phyloP scores from a whole-genome alignment of 2,329 filamentous ascomycete species.

The Aspergillus puulaauensis region DNA sequence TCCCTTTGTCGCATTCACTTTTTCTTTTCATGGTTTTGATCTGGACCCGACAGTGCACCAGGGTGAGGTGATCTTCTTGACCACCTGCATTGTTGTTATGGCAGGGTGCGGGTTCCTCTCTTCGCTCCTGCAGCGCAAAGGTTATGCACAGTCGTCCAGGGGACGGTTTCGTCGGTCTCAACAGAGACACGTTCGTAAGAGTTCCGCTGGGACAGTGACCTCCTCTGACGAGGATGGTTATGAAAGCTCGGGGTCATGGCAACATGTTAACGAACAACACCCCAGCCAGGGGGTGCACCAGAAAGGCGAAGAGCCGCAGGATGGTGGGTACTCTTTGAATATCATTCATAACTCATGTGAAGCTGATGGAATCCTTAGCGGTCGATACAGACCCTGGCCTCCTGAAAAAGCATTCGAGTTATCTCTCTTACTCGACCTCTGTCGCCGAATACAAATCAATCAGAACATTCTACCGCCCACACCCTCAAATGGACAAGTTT shows the following conservation, averaged over 20 bases:
- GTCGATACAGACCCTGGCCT: conserved; percentile 70
- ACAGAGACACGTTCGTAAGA: conserved; percentile 24
- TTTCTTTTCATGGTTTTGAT: conserved; percentile 20
- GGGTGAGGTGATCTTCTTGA: conserved; percentile 31
- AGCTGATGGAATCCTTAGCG: conserved; percentile 25
- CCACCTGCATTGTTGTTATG: conserved; percentile 35
- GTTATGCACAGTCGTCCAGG: conserved; percentile 14
- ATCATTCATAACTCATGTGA: not conserved
- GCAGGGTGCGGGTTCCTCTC: conserved; percentile 36
- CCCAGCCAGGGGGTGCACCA: conserved; percentile 23
- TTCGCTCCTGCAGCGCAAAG: conserved; percentile 26
- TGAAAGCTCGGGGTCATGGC: conserved; percentile 34
- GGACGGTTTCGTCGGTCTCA: conserved; percentile 20
- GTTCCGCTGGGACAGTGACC: conserved; percentile 28
- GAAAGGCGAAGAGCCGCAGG: conserved; percentile 27
- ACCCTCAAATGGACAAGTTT: conserved; percentile 79
- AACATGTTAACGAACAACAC: conserved; percentile 25
- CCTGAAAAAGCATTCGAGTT: conserved; percentile 71
- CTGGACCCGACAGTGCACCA: conserved; percentile 31
- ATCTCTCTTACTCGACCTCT: conserved; percentile 70
- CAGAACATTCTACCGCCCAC: conserved; percentile 78
- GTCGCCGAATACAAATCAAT: conserved; percentile 70
- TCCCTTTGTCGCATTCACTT: conserved; percentile 19
- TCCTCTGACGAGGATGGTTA: conserved; percentile 39
- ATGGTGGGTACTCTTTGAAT: conserved; percentile 26